phyloP scores from a whole-genome alignment of 2,329 filamentous ascomycete species.

The Cercospora nicotianae region DNA sequence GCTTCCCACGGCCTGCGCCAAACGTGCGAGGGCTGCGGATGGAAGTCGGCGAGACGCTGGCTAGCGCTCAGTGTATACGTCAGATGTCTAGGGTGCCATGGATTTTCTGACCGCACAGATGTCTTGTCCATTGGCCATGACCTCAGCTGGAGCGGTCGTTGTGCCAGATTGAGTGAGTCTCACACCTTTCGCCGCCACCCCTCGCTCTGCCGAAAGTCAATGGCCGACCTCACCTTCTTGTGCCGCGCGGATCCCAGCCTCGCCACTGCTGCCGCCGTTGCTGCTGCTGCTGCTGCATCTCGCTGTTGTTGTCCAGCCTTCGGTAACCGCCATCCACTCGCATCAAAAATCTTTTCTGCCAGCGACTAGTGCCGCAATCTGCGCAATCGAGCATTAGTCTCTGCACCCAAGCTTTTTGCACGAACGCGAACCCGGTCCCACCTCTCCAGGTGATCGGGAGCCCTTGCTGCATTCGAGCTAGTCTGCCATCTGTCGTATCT shows the following conservation, averaged over 20 bases:
- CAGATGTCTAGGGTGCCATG: conserved; percentile 10
- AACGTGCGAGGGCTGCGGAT: conserved; percentile 6
- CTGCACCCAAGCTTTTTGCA: neutral
- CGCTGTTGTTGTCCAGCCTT: neutral
- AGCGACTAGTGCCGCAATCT: neutral
- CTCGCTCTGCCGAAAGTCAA: conserved; percentile 2
- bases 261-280: neutral
- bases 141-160: neutral
- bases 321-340: neutral
- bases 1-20: conserved; percentile 1
- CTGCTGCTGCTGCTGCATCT: neutral
- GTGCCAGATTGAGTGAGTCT: neutral
- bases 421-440: neutral
- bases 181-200: neutral
- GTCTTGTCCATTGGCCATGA: neutral
- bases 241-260: conserved; percentile 13
- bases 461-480: conserved; percentile 3
- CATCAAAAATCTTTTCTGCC: neutral
- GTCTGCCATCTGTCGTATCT: neutral
- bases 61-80: neutral
- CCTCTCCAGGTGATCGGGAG: conserved; percentile 5
- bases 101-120: neutral
- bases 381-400: conserved; percentile 5
- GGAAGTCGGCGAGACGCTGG: conserved; percentile 9
- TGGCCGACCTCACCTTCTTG: conserved; percentile 15